Base-by-base conservation (phyloP, 164 flowering plant species). In the Nymphaea thermarum region DNA sequence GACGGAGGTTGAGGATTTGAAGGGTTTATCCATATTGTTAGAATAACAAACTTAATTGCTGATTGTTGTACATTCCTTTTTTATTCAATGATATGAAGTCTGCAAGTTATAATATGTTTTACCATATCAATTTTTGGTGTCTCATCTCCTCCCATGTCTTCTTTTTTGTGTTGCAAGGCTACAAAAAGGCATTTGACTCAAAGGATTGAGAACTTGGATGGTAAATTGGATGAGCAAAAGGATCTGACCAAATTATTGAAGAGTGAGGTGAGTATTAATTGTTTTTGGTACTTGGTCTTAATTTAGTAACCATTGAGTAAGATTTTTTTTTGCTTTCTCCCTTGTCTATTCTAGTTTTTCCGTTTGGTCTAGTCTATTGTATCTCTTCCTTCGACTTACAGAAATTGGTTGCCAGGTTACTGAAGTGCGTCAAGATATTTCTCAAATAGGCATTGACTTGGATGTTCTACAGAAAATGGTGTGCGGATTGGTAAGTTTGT, bases 171-270 rank as follows among this genome's bases (percentile, higher is more conserved):
- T 80, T 59, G 3, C 11, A 82, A 91, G 97, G 82, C 83, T 17
- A 77, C 95, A 57, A 93, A 93, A 83, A 81, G 70, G 81, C 96
- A 93, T 73, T 81, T 93, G 78, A 86, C 96, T 7, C 93, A 93
- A 71, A 70, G 96, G 70, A 84, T 93, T 66, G 82, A 90, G 79
- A 80, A 82, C 70, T 76, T 93, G 80, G 90, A 88, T 81, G 90
- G 83, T 45, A 90, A 93, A 76, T 68, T 93, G 78, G 86, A 87
- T 71, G 84, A 81, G 53, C 96, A 89, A 80, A 85, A 79, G 71
- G 91, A 86, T 62, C 64, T 88, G 18, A 85, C 96, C 11, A 87
- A 69, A 55, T 4, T 60, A 63, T 71, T 77, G 60, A 67, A 67
- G 73, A 65, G 71, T 43, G 75, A 77, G 77, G 77, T 77, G 42